Evolutionary conservation across 495 filamentous ascomycete genomes (phyloP).

Genomic region (Penicillium turbatum): DNA sequence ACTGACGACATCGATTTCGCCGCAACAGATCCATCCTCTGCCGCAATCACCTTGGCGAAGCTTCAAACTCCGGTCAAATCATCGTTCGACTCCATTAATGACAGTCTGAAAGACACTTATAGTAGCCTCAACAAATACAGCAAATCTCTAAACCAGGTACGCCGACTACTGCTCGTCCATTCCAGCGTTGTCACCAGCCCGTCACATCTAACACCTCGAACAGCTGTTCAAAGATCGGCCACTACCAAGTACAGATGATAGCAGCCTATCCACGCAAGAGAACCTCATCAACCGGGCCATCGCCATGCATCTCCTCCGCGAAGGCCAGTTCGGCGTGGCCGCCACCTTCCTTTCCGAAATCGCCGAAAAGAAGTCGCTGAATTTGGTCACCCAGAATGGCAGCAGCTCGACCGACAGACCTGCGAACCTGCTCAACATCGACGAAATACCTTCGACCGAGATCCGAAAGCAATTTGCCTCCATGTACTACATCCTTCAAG

Average conservation of each 20-base stretch:
- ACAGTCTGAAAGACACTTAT: slow-evolving; percentile 74
- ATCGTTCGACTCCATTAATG: slow-evolving; percentile 71
- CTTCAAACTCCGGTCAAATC: slow-evolving; percentile 78
- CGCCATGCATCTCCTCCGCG: slow-evolving; percentile 90
- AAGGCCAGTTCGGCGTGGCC: slow-evolving; percentile 88
- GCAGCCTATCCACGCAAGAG: slow-evolving; percentile 71
- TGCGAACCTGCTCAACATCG: slow-evolving; percentile 38
- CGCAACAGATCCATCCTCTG: slow-evolving; percentile 59
- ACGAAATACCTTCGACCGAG: slow-evolving; percentile 56
- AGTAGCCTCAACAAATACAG: slow-evolving; percentile 73
- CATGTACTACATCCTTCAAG: slow-evolving; percentile 85
- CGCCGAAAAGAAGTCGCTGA: slow-evolving; percentile 28
- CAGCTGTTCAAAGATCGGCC: slow-evolving; percentile 75
- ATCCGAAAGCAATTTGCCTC: slow-evolving; percentile 76
- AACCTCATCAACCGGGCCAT: slow-evolving; percentile 85
- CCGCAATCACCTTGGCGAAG: slow-evolving; percentile 68
- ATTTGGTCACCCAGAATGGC: not conserved
- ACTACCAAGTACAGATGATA: slow-evolving; percentile 70
- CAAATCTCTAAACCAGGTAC: slow-evolving; percentile 77
- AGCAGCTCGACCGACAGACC: slow-evolving; percentile 15
- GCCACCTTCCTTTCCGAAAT: slow-evolving; percentile 71
- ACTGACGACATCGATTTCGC: slow-evolving; percentile 13
- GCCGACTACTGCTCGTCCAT: not conserved
- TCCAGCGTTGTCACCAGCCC: not conserved
- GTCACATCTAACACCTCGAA: not conserved